These are phyloP conservation scores for Zopfochytrium polystomum DNA, from an alignment of 371 early-diverging fungal genomes.

Conservation along the genomic window DNA sequence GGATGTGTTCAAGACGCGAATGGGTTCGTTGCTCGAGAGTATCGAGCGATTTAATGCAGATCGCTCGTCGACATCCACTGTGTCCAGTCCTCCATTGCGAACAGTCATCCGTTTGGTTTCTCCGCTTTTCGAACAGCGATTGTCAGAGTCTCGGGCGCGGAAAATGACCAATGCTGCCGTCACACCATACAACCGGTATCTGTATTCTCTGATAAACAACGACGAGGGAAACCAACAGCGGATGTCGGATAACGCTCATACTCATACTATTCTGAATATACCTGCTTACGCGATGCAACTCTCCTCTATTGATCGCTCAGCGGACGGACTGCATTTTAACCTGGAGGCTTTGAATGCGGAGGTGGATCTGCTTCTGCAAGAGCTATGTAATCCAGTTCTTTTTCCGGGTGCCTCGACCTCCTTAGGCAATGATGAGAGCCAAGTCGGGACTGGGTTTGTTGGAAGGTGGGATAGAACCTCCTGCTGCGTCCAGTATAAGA, in stretches of 20 bases:
- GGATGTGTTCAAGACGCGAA: slow-evolving; percentile 34
- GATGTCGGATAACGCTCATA: neutral
- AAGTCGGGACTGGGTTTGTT: neutral
- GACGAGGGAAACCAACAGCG: neutral
- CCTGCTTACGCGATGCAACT: neutral
- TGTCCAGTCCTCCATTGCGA: no score
- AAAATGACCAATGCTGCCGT: slow-evolving; percentile 11
- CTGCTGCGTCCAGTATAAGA: slow-evolving; percentile 62
- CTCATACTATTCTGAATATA: neutral
- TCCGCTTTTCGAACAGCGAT: slow-evolving; percentile 34
- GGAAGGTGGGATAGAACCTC: slow-evolving; percentile 33
- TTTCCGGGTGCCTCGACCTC: neutral
- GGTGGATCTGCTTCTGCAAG: neutral
- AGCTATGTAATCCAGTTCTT: slow-evolving; percentile 12
- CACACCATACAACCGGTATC: slow-evolving; percentile 8
- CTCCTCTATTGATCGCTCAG: neutral
- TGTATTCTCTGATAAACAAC: neutral
- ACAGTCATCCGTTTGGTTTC: slow-evolving; percentile 4
- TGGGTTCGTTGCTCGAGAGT: slow-evolving; percentile 46
- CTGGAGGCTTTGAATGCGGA: slow-evolving; percentile 10
- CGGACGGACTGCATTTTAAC: slow-evolving; percentile 32
- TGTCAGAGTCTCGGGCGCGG: slow-evolving; percentile 23
- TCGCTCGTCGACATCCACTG: slow-evolving; percentile 12
- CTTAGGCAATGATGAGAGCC: slow-evolving; percentile 32
- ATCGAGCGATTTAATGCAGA: slow-evolving; percentile 60